Evolutionary conservation across 2,329 filamentous ascomycete species (phyloP).

Genomic region (Hortaea sp.): DNA sequence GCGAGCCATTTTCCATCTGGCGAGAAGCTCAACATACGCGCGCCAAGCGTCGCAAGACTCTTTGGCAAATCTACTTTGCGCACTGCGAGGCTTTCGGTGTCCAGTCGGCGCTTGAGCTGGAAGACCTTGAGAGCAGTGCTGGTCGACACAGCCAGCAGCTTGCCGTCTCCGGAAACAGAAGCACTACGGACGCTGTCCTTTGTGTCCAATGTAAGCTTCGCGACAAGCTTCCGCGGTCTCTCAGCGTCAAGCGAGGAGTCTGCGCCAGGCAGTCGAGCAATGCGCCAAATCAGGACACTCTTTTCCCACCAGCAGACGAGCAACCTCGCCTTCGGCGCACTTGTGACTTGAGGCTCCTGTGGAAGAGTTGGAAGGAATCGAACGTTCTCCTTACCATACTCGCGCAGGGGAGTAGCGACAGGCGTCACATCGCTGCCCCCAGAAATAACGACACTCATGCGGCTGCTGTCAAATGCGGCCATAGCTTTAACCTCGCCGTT

Average conservation of each 20-base stretch:
- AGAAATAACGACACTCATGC: slow-evolving; percentile 75
- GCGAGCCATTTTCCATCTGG: slow-evolving; percentile 61
- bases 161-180: slow-evolving; percentile 64
- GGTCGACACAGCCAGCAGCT: slow-evolving; percentile 57
- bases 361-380: slow-evolving; percentile 74
- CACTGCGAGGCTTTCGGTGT: slow-evolving; percentile 47
- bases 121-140: slow-evolving; percentile 20
- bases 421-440: slow-evolving; percentile 82
- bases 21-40: slow-evolving; percentile 59
- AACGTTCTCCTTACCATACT: slow-evolving; percentile 70
- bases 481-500: slow-evolving; percentile 92
- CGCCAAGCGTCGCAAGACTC: slow-evolving; percentile 50
- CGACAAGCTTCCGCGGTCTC: slow-evolving; percentile 20
- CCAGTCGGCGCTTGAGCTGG: slow-evolving; percentile 17
- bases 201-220: slow-evolving; percentile 31
- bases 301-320: slow-evolving; percentile 88
- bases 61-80: slow-evolving; percentile 58
- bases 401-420: slow-evolving; percentile 68
- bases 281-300: slow-evolving; percentile 73
- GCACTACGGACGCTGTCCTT: slow-evolving; percentile 63
- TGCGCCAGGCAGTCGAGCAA: slow-evolving; percentile 36
- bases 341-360: slow-evolving; percentile 62
- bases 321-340: slow-evolving; percentile 62
- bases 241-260: slow-evolving; percentile 9
- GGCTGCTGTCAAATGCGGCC: slow-evolving; percentile 73